These are phyloP conservation scores for Heliamphora pulchella DNA, from an alignment of 179 eudicot genomes.

Conservation along the genomic window DNA sequence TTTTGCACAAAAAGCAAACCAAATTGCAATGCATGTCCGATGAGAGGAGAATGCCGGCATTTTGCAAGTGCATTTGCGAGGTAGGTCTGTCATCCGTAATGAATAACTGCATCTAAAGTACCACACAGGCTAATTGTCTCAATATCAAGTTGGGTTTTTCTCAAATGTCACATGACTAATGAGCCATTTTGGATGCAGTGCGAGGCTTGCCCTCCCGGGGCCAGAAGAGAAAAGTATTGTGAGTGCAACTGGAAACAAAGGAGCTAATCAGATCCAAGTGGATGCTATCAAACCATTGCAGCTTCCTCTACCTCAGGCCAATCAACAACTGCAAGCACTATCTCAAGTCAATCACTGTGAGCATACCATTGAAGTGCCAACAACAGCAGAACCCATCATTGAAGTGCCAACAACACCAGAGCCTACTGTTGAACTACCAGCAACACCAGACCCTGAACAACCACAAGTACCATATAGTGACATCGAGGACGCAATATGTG, in stretches of 20 bases:
- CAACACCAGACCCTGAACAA: conserved; percentile 53
- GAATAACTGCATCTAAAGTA: neutral
- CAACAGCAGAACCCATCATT: conserved; percentile 57
- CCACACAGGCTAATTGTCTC: neutral
- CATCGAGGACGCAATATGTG: conserved; percentile 44
- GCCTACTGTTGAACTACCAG: conserved; percentile 55
- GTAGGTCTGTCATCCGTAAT: conserved; percentile 25
- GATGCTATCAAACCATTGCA: conserved; percentile 24
- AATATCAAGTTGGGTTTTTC: neutral
- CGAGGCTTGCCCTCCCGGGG: conserved; percentile 59
- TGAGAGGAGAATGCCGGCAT: conserved; percentile 71
- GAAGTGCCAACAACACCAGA: conserved; percentile 83
- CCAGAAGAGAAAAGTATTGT: conserved; percentile 46
- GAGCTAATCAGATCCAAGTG: conserved; percentile 22
- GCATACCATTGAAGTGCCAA: conserved; percentile 33
- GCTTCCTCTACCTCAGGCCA: conserved; percentile 28
- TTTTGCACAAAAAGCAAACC: conserved; percentile 78
- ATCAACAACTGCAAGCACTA: conserved; percentile 17
- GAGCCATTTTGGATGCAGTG: conserved; percentile 34
- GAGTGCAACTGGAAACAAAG: conserved; percentile 22
- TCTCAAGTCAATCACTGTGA: conserved; percentile 18
- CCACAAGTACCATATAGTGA: conserved; percentile 29
- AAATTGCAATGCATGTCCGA: conserved; percentile 75
- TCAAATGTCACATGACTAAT: conserved; percentile 5
- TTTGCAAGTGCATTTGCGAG: conserved; percentile 92